A percentile compares a stretch with the other conserved stretches of the same genome.
Evolutionary conservation across 495 filamentous ascomycete species (phyloP).

Genomic region (Daldinia childiae): DNA sequence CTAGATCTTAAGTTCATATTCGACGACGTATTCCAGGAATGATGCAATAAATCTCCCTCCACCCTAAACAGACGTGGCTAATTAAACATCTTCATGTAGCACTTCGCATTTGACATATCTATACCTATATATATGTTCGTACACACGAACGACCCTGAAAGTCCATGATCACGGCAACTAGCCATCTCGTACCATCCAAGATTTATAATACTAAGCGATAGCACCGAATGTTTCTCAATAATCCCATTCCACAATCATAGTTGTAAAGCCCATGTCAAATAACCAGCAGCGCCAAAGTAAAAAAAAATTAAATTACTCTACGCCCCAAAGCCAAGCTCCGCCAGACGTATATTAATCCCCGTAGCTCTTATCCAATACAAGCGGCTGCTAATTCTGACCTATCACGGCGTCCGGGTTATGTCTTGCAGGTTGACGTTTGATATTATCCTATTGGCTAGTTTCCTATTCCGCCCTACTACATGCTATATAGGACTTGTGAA

Average conservation of each 20-base stretch:
- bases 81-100: neutral
- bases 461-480: slow-evolving; percentile 6
- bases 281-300: too few relatives aligned
- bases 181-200: neutral
- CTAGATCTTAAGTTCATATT: neutral
- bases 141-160: neutral
- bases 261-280: too few relatives aligned
- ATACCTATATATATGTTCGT: neutral
- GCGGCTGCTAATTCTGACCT: slow-evolving; percentile 19
- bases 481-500: neutral
- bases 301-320: too few relatives aligned
- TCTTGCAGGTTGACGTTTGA: slow-evolving; percentile 3
- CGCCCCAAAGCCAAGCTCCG: too few relatives aligned
- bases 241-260: neutral
- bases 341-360: neutral
- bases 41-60: neutral
- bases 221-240: neutral
- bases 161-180: neutral
- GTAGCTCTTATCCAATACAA: slow-evolving; percentile 8
- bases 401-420: slow-evolving; percentile 29
- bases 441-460: slow-evolving; percentile 29
- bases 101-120: neutral
- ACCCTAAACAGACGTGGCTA: neutral
- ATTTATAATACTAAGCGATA: neutral
- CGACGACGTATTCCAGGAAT: neutral